A percentile compares a stretch with the other conserved stretches of the same genome.
Conservation (phyloP, 1,139 yeast species). For the Yamadazyma epiphylla region DNA sequence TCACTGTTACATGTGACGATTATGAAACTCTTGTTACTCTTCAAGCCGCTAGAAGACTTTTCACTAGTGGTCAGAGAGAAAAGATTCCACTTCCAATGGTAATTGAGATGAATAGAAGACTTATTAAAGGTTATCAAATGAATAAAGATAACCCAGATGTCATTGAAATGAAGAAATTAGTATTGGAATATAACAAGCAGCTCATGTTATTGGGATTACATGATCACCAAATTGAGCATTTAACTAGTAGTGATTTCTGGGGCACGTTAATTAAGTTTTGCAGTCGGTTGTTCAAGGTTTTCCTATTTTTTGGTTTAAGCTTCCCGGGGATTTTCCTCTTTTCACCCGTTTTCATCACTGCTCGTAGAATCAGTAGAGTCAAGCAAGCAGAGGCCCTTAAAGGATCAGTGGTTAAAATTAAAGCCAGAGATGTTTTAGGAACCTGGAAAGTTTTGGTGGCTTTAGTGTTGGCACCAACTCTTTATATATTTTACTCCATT, state of each 20-base stretch:
- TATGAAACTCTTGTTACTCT: conserved; percentile 89
- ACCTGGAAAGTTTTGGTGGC: conserved; percentile 49
- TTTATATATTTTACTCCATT: conserved; percentile 39
- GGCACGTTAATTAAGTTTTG: conserved; percentile 24
- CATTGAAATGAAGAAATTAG: conserved; percentile 28
- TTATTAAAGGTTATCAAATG: conserved; percentile 38
- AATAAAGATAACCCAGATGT: conserved; percentile 34
- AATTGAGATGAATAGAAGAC: conserved; percentile 43
- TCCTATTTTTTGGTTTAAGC: conserved; percentile 32
- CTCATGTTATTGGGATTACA: conserved; percentile 35
- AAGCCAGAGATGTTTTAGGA: conserved; percentile 44
- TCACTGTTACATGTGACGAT: conserved; percentile 89
- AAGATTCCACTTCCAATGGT: conserved; percentile 40
- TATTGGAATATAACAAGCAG: conserved; percentile 31
- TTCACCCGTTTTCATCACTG: conserved; percentile 41
- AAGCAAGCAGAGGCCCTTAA: conserved; percentile 43
- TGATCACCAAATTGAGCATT: conserved; percentile 41
- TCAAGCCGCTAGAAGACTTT: conserved; percentile 70
- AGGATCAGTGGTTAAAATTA: conserved; percentile 39
- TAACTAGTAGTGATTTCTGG: conserved; percentile 25
- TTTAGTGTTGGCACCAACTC: conserved; percentile 38
- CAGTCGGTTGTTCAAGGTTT: conserved; percentile 26
- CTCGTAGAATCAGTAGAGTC: conserved; percentile 29
- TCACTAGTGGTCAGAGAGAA: conserved; percentile 31
- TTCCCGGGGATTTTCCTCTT: conserved; percentile 43